Percentiles rank a stretch among this genome's conserved stretches.
phyloP scores from a whole-genome alignment of 169 alveolate genomes.

The Plasmodium relictum region DNA sequence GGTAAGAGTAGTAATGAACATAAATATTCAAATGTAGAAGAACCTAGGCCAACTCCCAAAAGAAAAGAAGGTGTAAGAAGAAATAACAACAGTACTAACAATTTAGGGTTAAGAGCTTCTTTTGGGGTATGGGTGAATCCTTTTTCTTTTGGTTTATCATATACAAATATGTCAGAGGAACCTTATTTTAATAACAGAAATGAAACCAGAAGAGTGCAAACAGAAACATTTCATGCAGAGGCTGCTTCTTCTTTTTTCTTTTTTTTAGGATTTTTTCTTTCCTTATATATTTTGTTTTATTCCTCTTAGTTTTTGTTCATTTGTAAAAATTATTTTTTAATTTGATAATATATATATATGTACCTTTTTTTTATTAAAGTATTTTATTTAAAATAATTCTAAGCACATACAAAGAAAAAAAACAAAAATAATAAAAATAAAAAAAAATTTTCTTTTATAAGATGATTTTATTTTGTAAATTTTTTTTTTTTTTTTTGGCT shows the following conservation, averaged over 20 bases:
- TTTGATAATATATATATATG: neutral
- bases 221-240: constrained; percentile 66
- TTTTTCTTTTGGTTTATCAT: constrained; percentile 65
- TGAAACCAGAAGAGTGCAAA: constrained; percentile 35
- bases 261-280: constrained; percentile 65
- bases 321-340: neutral
- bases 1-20: constrained; percentile 87
- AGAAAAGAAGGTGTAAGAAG: constrained; percentile 58
- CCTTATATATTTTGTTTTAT: constrained; percentile 70
- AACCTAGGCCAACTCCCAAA: constrained; percentile 76
- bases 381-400: constrained; percentile 25
- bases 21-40: constrained; percentile 78
- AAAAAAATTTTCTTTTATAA: neutral
- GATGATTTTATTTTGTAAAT: no score
- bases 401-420: neutral
- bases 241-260: constrained; percentile 76
- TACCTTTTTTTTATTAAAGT: neutral
- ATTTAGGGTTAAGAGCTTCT: constrained; percentile 72
- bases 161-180: constrained; percentile 69
- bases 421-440: constrained; percentile 5
- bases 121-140: constrained; percentile 75
- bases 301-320: constrained; percentile 29
- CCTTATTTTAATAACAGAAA: constrained; percentile 42
- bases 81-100: constrained; percentile 39
- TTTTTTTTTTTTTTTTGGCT: constrained; percentile 4